Percentiles rank a stretch among this genome's conserved stretches.
These are phyloP conservation scores for Dendryphion nanum DNA, from an alignment of 2,329 filamentous ascomycete species.

Conservation along the genomic window DNA sequence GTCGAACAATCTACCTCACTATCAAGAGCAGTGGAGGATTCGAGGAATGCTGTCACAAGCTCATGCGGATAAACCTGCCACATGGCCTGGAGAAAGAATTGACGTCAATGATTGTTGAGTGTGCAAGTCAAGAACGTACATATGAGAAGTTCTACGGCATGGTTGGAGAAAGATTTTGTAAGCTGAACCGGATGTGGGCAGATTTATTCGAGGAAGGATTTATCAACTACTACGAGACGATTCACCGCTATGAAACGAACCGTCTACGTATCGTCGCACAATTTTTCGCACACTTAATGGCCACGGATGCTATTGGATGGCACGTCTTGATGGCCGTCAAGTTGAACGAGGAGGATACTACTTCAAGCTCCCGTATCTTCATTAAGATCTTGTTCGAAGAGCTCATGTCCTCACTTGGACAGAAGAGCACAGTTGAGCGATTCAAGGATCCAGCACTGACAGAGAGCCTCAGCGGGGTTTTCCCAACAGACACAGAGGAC, in stretches of 20 bases:
- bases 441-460: slow-evolving; percentile 74
- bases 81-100: slow-evolving; percentile 84
- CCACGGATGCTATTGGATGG: slow-evolving; percentile 88
- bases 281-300: slow-evolving; percentile 89
- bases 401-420: slow-evolving; percentile 79
- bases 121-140: slow-evolving; percentile 92
- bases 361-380: slow-evolving; percentile 93
- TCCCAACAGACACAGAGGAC: slow-evolving; percentile 85
- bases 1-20: slow-evolving; percentile 92
- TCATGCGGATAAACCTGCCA: slow-evolving; percentile 84
- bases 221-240: slow-evolving; percentile 92
- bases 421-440: slow-evolving; percentile 73
- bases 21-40: slow-evolving; percentile 97
- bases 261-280: slow-evolving; percentile 90
- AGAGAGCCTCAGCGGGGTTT: slow-evolving; percentile 78
- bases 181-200: slow-evolving; percentile 91
- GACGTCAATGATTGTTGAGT: slow-evolving; percentile 96
- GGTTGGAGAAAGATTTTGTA: slow-evolving; percentile 91
- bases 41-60: slow-evolving; percentile 95
- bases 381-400: slow-evolving; percentile 98
- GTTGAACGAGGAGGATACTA: slow-evolving; percentile 95
- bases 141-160: slow-evolving; percentile 97
- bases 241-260: slow-evolving; percentile 96
- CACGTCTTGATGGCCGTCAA: slow-evolving; percentile 82
- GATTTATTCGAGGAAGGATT: slow-evolving; percentile 91